Evolutionary conservation across 2,329 filamentous ascomycete genomes (phyloP), one percentile per base, ranked within the genome.

Genomic region (Periglandula ipomoeae): DNA sequence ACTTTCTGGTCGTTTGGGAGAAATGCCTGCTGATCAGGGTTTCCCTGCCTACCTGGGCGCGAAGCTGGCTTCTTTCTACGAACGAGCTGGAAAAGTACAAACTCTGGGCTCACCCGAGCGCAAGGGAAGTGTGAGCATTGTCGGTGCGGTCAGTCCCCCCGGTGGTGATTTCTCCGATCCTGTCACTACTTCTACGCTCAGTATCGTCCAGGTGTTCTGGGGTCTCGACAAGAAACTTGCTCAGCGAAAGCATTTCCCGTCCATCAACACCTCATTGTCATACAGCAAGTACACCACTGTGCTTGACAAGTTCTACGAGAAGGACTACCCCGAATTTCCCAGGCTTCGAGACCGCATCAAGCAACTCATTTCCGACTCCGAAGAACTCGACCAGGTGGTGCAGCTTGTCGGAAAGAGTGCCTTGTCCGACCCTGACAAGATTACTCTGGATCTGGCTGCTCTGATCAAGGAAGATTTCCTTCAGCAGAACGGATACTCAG

Each of bases 131-230:
- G 89, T 98, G 72, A 95, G 88, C 66, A 96, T 98, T 61, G 93
- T 98, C 61, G 93, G 90, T 63, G 93, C 93, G 52, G 93, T 98
- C 70, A 95, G 89, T 59, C 93, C 93, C 46, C 93, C 93, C 11
- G 93, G 91, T 74, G 93, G 93, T 81, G 93, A 98, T 75, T 98
- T 97, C 77, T 96, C 93, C 41, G 93, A 98, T 71, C 93, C 93
- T 19, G 93, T 98, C 63, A 98, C 93, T 13, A 88, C 81, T 52
- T 86, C 87, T 56, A 98, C 93, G 19, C 83, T 98, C 43, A 82
- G 87, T 80, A 98, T 98, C 64, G 93, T 98, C 62, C 93, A 98
- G 69, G 93, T 98, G 59, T 98, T 98, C 76, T 98, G 93, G 93
- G 93, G 93, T 78, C 80, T 97, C 45, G 93, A 98, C 78, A 97